These are phyloP conservation scores for Lactifluus piperatus DNA, from an alignment of 768 basidiomycete species.

Conservation along the genomic window DNA sequence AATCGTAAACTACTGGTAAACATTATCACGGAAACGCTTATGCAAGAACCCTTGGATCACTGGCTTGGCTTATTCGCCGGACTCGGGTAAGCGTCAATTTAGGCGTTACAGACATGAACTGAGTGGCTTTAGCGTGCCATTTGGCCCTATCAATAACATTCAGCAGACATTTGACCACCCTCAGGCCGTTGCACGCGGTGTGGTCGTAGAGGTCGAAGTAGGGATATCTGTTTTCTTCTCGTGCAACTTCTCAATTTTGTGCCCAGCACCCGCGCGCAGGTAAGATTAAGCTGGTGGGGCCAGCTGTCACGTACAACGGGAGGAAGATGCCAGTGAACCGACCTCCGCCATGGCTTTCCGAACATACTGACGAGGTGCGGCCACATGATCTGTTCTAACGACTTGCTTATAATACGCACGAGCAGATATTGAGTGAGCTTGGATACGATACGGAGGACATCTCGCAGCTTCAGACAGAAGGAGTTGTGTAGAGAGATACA, in stretches of 20 bases:
- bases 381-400: background rate
- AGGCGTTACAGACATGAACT: background rate
- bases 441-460: conserved; percentile 15
- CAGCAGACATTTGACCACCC: conserved; percentile 85
- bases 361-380: conserved; percentile 34
- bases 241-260: background rate
- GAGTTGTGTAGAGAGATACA: conserved; percentile 8
- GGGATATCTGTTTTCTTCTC: conserved; percentile 21
- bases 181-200: conserved; percentile 66
- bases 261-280: conserved; percentile 33
- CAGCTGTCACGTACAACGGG: conserved; percentile 35
- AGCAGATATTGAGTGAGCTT: conserved; percentile 13
- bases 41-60: conserved; percentile 47
- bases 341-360: conserved; percentile 37
- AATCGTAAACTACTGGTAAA: conserved; percentile 63
- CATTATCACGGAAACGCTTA: conserved; percentile 56
- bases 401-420: background rate
- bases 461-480: conserved; percentile 8
- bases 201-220: conserved; percentile 74
- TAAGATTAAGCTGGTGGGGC: conserved; percentile 32
- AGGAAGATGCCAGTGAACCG: conserved; percentile 29
- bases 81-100: conserved; percentile 49
- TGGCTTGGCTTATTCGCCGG: conserved; percentile 76
- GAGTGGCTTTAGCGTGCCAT: conserved; percentile 51
- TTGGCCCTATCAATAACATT: conserved; percentile 91